A percentile compares a stretch with the other conserved stretches of the same genome.
These are phyloP conservation scores for Eucalyptus fibrosa DNA, from an alignment of 345 rosid genomes.

Conservation along the genomic window DNA sequence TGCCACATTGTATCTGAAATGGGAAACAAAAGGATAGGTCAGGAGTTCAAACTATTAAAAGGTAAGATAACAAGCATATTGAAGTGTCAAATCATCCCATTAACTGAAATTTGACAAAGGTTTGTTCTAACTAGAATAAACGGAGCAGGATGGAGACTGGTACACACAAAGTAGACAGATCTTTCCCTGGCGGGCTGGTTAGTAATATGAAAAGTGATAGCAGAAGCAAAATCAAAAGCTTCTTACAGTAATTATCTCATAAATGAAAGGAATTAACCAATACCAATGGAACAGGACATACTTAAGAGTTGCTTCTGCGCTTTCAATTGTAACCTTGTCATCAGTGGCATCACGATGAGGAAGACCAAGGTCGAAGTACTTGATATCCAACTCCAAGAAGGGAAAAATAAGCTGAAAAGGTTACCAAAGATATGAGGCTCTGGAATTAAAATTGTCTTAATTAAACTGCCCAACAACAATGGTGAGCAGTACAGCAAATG, in stretches of 20 bases:
- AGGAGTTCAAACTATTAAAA: not conserved
- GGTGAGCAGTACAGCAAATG: not conserved
- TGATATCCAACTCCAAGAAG: slow-evolving; percentile 62
- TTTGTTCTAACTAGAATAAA: not conserved
- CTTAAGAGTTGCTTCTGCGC: slow-evolving; percentile 75
- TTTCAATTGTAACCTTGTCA: slow-evolving; percentile 50
- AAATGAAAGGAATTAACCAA: not conserved
- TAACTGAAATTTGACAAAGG: not conserved
- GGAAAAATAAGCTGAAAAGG: slow-evolving; percentile 77
- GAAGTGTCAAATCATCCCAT: not conserved
- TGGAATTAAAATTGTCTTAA: not conserved
- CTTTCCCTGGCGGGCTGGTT: not conserved
- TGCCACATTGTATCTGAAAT: slow-evolving; percentile 85
- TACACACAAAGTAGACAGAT: not conserved
- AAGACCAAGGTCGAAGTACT: slow-evolving; percentile 61
- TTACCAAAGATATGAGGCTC: not conserved
- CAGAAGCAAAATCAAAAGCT: not conserved
- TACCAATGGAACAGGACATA: slow-evolving; percentile 1
- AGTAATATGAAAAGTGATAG: not conserved
- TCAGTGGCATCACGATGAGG: slow-evolving; percentile 55
- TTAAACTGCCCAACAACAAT: not conserved
- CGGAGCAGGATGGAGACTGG: not conserved
- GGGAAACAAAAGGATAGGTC: not conserved
- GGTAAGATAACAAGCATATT: not conserved
- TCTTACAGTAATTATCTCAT: not conserved